Base-by-base conservation (phyloP, 2,329 filamentous ascomycete genomes). In the Sclerotinia borealis region DNA sequence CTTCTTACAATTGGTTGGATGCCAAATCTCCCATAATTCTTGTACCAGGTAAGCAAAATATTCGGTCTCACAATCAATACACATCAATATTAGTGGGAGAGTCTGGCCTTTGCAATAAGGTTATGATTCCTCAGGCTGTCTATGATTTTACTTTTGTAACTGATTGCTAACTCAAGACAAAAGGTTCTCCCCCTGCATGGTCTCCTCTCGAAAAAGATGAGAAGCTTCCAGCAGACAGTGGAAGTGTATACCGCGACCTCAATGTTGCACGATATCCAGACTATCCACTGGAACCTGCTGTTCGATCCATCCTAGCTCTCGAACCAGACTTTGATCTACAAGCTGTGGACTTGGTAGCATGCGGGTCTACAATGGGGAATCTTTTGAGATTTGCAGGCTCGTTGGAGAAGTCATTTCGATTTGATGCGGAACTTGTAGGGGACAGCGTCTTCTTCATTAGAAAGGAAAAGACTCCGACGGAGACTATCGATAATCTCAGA, bases 401-500 rank as follows among this genome's bases (percentile, higher is more conserved):
- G 0, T 75, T 80, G 22, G n/a, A 25, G 17, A 77, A 77, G 52
- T 61, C 77, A 0, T 89, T 89, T 68, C 80, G 86, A 2, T 83
- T 89, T 64, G 75, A 82, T 3, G 78, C 87, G 5, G 81, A 89
- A 65, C 72, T 77, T 0, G 74, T 89, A 1, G 80, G 79, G 1
- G 76, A 79, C 1, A 85, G 84, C 0, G 79, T 89, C 0, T 87
- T 90, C 74, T 80, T 91, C 55, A 73, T 87, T 15, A 83, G 87
- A 1, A 79, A 83, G 27, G 86, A 88, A 68, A 85, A 83, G 50
- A 80, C 82, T 0, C 85, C 86, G 0, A 81, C 73, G 0, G 84
- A 88, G 67, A 70, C 78, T 0, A 85, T 90, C 6, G 67, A 75
- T 0, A 78, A 78, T n/a, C 75, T 90, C 0, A 68, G 68, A 19